Conservation (phyloP, 2,329 filamentous ascomycete species). For the Aspergillus chevalieri region DNA sequence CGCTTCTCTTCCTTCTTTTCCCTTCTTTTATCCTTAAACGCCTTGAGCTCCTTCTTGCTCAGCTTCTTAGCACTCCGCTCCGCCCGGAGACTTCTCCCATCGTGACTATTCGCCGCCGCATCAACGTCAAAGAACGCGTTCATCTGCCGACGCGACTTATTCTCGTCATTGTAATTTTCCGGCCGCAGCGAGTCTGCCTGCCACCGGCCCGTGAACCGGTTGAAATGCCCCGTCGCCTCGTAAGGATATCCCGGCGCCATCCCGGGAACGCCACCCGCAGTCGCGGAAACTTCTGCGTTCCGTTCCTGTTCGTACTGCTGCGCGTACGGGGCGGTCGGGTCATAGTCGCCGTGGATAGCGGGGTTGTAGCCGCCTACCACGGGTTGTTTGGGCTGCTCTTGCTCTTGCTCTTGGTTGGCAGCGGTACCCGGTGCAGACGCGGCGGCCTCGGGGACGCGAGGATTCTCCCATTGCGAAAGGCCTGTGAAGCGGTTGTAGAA, state of each 20-base stretch:
- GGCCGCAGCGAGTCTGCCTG: constrained; percentile 62
- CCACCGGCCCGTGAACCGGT: constrained; percentile 81
- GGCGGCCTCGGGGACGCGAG: constrained; percentile 56
- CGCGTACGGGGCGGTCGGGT: constrained; percentile 92
- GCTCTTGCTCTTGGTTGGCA: constrained; percentile 27
- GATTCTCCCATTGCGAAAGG: constrained; percentile 78
- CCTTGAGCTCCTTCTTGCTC: constrained; percentile 77
- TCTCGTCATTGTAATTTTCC: constrained; percentile 77
- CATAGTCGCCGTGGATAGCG: constrained; percentile 92
- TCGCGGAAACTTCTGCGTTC: constrained; percentile 28
- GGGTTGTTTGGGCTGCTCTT: constrained; percentile 31
- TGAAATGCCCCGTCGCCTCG: constrained; percentile 69
- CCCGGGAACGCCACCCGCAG: constrained; percentile 23
- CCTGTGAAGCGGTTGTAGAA: constrained; percentile 79
- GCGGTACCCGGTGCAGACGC: constrained; percentile 21
- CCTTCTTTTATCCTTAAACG: constrained; percentile 82
- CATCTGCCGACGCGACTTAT: constrained; percentile 83
- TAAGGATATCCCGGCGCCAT: constrained; percentile 50
- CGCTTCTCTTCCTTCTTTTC: constrained; percentile 93
- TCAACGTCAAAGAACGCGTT: constrained; percentile 94
- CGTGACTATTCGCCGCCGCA: constrained; percentile 82
- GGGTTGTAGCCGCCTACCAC: constrained; percentile 79
- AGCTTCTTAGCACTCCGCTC: constrained; percentile 82
- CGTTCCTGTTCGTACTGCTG: constrained; percentile 45
- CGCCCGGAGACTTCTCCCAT: constrained; percentile 84